phyloP scores from a whole-genome alignment of 2,329 filamentous ascomycete species.

The Mariannaea sp. region DNA sequence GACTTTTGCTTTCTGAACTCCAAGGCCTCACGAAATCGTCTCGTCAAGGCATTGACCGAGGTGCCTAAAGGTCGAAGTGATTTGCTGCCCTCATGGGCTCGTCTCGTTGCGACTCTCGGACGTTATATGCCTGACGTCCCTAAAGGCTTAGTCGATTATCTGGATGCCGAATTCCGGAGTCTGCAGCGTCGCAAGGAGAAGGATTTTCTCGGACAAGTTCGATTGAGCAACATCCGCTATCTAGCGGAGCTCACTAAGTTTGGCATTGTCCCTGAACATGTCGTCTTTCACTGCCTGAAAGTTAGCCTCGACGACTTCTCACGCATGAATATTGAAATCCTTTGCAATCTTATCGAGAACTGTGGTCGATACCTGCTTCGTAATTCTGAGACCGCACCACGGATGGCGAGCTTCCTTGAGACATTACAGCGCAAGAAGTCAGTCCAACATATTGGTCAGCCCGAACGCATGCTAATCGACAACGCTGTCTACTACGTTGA shows the following conservation, averaged over 20 bases:
- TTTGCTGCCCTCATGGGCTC: constrained; percentile 87
- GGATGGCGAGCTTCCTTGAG: constrained; percentile 93
- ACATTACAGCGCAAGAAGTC: constrained; percentile 95
- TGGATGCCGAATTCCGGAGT: constrained; percentile 96
- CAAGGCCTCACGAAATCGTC: constrained; percentile 92
- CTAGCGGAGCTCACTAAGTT: constrained; percentile 97
- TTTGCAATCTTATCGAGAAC: constrained; percentile 93
- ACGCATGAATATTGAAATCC: constrained; percentile 98
- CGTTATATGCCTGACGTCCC: constrained; percentile 95
- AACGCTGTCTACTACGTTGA: constrained; percentile 99
- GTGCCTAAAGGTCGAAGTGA: constrained; percentile 94
- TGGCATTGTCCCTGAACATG: constrained; percentile 95
- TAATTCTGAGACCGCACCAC: constrained; percentile 87
- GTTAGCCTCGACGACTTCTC: constrained; percentile 98
- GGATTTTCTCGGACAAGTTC: constrained; percentile 92
- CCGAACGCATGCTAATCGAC: constrained; percentile 97
- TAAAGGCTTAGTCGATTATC: constrained; percentile 85
- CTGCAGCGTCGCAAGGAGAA: constrained; percentile 96
- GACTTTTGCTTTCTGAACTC: constrained; percentile 99
- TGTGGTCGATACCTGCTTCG: constrained; percentile 93
- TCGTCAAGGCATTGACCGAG: constrained; percentile 91
- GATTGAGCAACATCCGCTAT: constrained; percentile 95
- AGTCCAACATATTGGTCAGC: constrained; percentile 91
- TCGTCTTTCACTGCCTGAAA: constrained; percentile 98
- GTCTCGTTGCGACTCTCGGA: constrained; percentile 88